Evolutionary conservation across 129 eudicot genomes (phyloP).

Genomic region (Centrapalus pauciflorus): DNA sequence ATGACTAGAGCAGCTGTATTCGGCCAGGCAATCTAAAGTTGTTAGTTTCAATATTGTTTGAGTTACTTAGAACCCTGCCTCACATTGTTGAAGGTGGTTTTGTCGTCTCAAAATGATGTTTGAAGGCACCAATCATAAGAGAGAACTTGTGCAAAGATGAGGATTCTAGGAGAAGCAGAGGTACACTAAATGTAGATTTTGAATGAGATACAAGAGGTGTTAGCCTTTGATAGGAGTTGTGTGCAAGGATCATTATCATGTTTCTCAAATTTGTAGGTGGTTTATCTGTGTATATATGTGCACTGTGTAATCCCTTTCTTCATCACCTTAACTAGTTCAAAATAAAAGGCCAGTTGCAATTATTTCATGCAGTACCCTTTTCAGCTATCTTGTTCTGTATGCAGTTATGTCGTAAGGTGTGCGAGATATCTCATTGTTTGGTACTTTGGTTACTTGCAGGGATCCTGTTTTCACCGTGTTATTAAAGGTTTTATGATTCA

Average conservation of each 20-base stretch:
- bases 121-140: background rate
- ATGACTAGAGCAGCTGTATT: background rate
- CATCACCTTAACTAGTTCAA: background rate
- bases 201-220: background rate
- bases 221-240: background rate
- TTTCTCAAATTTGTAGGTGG: constrained; percentile 5
- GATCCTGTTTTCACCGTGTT: constrained; percentile 69
- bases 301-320: background rate
- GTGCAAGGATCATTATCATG: background rate
- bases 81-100: background rate
- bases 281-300: background rate
- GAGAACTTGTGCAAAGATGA: background rate
- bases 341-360: background rate
- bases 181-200: background rate
- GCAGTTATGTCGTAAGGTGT: background rate
- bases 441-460: constrained; percentile 41
- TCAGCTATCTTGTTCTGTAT: background rate
- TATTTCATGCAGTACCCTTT: background rate
- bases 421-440: background rate
- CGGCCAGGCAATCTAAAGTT: background rate
- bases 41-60: background rate
- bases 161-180: background rate
- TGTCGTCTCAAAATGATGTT: background rate
- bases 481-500: constrained; percentile 80
- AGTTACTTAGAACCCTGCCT: background rate